These are phyloP conservation scores for Kodamaea arcana DNA, from an alignment of 1,139 yeast species.

Conservation along the genomic window DNA sequence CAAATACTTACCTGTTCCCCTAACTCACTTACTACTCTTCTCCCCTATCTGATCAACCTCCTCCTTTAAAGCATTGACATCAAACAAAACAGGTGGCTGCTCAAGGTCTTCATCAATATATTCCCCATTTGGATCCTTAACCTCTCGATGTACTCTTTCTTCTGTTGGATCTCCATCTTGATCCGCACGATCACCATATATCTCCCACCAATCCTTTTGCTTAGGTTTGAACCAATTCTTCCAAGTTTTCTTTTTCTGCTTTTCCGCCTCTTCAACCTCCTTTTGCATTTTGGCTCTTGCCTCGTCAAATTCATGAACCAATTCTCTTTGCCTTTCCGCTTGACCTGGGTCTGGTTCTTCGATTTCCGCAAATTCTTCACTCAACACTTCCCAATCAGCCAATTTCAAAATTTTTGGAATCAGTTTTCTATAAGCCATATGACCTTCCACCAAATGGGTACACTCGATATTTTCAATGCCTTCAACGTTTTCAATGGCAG, in stretches of 20 bases:
- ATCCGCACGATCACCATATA: conserved; percentile 33
- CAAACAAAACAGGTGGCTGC: conserved; percentile 28
- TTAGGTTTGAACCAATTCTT: conserved; percentile 70
- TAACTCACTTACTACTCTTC: no score
- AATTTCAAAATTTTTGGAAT: conserved; percentile 74
- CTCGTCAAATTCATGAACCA: conserved; percentile 79
- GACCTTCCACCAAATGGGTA: conserved; percentile 86
- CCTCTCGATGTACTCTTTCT: no score
- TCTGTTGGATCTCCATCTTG: conserved; percentile 4
- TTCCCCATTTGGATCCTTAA: not conserved
- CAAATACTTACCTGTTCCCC: no score
- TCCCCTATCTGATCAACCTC: no score
- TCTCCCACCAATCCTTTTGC: conserved; percentile 87
- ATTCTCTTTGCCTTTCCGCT: conserved; percentile 73
- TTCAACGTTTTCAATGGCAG: conserved; percentile 60
- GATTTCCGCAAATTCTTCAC: conserved; percentile 91
- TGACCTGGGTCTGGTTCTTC: conserved; percentile 95
- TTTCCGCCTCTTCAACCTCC: conserved; percentile 22
- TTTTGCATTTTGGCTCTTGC: conserved; percentile 60
- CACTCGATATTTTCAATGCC: conserved; percentile 84
- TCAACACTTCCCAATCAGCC: conserved; percentile 75
- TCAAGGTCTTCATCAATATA: not conserved
- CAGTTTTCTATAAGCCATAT: conserved; percentile 92
- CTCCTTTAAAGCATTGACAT: conserved; percentile 41
- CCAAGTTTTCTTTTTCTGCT: conserved; percentile 43